A percentile compares a stretch with the other conserved stretches of the same genome.
Conservation (phyloP, 2,329 filamentous ascomycete genomes). For the Ophiosphaerella korrae region DNA sequence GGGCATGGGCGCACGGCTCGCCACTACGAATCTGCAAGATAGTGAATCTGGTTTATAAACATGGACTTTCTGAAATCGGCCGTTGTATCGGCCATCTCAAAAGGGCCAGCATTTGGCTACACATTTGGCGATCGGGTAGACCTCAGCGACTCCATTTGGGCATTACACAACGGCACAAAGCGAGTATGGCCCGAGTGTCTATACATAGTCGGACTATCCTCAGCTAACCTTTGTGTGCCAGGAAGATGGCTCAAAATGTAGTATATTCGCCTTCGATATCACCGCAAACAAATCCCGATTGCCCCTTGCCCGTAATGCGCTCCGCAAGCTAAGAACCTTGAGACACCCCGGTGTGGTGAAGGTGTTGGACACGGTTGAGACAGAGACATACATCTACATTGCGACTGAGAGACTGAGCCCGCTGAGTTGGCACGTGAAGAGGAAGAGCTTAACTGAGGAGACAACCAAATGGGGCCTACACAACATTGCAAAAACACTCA, state of each 20-base stretch:
- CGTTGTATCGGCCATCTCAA: conserved; percentile 93
- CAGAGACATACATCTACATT: conserved; percentile 93
- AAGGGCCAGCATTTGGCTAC: conserved; percentile 91
- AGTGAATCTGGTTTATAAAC: conserved; percentile 6
- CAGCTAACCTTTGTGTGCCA: conserved; percentile 49
- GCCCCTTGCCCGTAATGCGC: conserved; percentile 87
- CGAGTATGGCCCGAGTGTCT: conserved; percentile 62
- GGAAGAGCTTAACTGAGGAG: conserved; percentile 85
- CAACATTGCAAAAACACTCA: conserved; percentile 87
- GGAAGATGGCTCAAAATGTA: conserved; percentile 94
- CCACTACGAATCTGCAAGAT: background rate
- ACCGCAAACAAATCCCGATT: conserved; percentile 77
- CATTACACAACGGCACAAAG: conserved; percentile 91
- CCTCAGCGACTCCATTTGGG: conserved; percentile 92
- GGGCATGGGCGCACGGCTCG: conserved; percentile 5
- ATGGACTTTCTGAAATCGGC: conserved; percentile 99
- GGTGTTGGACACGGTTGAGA: conserved; percentile 94
- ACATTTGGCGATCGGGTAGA: conserved; percentile 92
- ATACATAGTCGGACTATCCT: background rate
- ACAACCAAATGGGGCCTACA: conserved; percentile 97
- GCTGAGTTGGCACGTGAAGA: conserved; percentile 85
- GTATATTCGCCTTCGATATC: conserved; percentile 95
- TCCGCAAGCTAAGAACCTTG: conserved; percentile 90
- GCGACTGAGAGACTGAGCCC: conserved; percentile 90
- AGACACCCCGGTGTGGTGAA: conserved; percentile 94